These are phyloP conservation scores for Guyanaporus albipodus DNA, from an alignment of 768 basidiomycete genomes.

Conservation along the genomic window DNA sequence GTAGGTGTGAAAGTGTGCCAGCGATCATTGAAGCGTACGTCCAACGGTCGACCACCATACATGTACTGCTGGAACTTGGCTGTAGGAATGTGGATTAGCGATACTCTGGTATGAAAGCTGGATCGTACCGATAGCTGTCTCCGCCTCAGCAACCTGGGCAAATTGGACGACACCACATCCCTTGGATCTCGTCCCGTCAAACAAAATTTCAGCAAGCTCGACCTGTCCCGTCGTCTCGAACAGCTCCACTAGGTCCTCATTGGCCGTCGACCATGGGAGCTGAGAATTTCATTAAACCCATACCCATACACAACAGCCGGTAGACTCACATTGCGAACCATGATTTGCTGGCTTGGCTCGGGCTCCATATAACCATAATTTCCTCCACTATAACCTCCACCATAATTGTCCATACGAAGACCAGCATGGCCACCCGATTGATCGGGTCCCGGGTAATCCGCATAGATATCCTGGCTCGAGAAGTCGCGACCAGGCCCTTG, in stretches of 20 bases:
- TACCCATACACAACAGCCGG: not conserved
- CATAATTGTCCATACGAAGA: constrained; percentile 35
- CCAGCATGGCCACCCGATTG: constrained; percentile 41
- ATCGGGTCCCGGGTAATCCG: constrained; percentile 89
- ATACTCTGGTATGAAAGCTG: not conserved
- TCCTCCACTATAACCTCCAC: constrained; percentile 41
- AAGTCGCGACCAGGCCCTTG: constrained; percentile 59
- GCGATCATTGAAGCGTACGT: constrained; percentile 92
- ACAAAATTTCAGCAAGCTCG: constrained; percentile 90
- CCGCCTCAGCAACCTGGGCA: constrained; percentile 79
- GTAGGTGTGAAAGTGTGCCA: constrained; percentile 92
- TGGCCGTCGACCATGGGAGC: constrained; percentile 99
- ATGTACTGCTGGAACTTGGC: constrained; percentile 96
- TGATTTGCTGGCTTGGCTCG: constrained; percentile 94
- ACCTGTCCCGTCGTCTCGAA: constrained; percentile 98
- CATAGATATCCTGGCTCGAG: constrained; percentile 86
- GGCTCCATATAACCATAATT: constrained; percentile 47
- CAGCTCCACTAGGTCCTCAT: constrained; percentile 95
- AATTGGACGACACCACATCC: constrained; percentile 97
- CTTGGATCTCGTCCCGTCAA: constrained; percentile 88
- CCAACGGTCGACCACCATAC: constrained; percentile 87
- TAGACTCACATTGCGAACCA: constrained; percentile 91
- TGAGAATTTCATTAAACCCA: constrained; percentile 29
- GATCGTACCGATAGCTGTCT: constrained; percentile 81
- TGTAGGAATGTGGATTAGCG: constrained; percentile 17